Conservation (phyloP, 495 filamentous ascomycete species). For the Trichoderma gamsii region DNA sequence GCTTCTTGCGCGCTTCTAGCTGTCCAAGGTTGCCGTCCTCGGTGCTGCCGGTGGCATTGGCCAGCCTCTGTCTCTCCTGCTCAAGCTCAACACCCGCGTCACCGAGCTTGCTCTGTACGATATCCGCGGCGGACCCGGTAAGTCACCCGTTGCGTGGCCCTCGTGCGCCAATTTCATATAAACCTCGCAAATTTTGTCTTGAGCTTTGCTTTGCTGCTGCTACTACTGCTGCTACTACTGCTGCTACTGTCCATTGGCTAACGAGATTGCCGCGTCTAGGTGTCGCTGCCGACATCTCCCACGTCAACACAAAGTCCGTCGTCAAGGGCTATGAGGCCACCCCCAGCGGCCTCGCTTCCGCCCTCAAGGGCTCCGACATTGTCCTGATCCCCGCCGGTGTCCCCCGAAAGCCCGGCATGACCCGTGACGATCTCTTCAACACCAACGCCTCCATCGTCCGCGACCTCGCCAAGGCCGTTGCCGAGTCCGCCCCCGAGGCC, state of each 20-base stretch:
- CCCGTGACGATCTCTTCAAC: slow-evolving; percentile 99
- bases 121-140: slow-evolving; percentile 90
- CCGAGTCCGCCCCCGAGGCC: slow-evolving; percentile 82
- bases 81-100: slow-evolving; percentile 95
- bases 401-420: slow-evolving; percentile 99
- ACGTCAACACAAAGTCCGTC: slow-evolving; percentile 97
- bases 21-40: slow-evolving; percentile 93
- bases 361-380: slow-evolving; percentile 80
- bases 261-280: slow-evolving; percentile 42
- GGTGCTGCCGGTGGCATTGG: slow-evolving; percentile 97
- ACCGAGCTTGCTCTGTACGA: slow-evolving; percentile 93
- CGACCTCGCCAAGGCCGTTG: slow-evolving; percentile 92
- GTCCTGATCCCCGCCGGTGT: slow-evolving; percentile 98
- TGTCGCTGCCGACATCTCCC: slow-evolving; percentile 94
- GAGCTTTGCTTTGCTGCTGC: slow-evolving; percentile 11
- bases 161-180: slow-evolving; percentile 3
- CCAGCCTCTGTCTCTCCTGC: slow-evolving; percentile 91
- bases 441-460: slow-evolving; percentile 99
- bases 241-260: slow-evolving; percentile 14
- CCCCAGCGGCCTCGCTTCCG: slow-evolving; percentile 63
- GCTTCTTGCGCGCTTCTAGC: slow-evolving; percentile 43
- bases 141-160: slow-evolving; percentile 24
- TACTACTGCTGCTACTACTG: slow-evolving; percentile 13
- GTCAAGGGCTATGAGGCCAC: slow-evolving; percentile 84
- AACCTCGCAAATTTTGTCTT: background rate